phyloP scores from a whole-genome alignment of 2,329 filamentous ascomycete species.

The Xylaria sp. region DNA sequence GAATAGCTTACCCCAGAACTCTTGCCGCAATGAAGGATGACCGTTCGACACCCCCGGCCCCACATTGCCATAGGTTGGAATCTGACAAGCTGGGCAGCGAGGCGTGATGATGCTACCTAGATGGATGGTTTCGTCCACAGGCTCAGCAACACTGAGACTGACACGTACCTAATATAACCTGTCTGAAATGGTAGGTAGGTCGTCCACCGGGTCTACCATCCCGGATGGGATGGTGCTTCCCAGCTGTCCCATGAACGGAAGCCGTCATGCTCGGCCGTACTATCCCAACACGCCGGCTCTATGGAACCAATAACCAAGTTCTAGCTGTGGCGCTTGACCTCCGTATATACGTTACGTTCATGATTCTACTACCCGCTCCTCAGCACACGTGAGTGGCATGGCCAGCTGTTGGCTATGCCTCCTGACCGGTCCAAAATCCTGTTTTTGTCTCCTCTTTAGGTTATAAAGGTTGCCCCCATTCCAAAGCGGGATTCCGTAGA shows the following conservation, averaged over 20 bases:
- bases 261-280: constrained; percentile 24
- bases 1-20: constrained; percentile 2
- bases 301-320: constrained; percentile 18
- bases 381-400: constrained; percentile 17
- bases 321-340: constrained; percentile 16
- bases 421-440: constrained; percentile 21
- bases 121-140: constrained; percentile 26
- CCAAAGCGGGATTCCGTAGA: constrained; percentile 15
- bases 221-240: constrained; percentile 5
- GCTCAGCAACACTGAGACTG: constrained; percentile 13
- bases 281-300: constrained; percentile 15
- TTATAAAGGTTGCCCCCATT: constrained; percentile 31
- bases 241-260: constrained; percentile 5
- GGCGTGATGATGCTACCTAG: constrained; percentile 22
- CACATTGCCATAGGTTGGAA: constrained; percentile 7
- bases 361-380: constrained; percentile 9
- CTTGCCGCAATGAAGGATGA: constrained; percentile 23
- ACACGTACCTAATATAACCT: constrained; percentile 19
- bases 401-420: constrained; percentile 20
- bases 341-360: constrained; percentile 24
- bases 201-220: constrained; percentile 16
- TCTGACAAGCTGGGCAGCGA: constrained; percentile 1
- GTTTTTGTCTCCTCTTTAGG: constrained; percentile 14
- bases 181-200: constrained; percentile 23
- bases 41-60: constrained; percentile 19